Evolutionary conservation across 164 flowering plant species (phyloP).

Genomic region (Stephania yunnanensis): DNA sequence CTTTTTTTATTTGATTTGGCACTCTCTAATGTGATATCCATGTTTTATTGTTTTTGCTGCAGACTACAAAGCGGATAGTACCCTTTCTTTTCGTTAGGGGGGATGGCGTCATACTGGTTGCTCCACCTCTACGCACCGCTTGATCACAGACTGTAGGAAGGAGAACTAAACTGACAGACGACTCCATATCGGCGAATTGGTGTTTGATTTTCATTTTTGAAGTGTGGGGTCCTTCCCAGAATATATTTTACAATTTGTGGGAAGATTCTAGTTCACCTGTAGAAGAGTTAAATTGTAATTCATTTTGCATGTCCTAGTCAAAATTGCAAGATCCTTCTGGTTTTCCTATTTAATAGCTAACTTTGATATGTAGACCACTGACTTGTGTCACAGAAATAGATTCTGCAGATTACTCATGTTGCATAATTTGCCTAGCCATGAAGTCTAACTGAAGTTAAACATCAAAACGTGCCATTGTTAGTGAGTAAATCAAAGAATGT

Average conservation of each 20-base stretch:
- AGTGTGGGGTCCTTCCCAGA: not conserved
- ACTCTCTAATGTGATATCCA: not conserved
- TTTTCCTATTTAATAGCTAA: no score
- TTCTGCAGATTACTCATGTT: no score
- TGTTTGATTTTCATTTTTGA: not conserved
- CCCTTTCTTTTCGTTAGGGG: constrained; percentile 94
- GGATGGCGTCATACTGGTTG: constrained; percentile 91
- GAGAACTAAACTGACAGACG: not conserved
- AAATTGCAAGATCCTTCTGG: no score
- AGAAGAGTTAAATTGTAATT: not conserved
- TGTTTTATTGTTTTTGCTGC: constrained; percentile 20
- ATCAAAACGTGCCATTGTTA: no score
- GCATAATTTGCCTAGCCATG: no score
- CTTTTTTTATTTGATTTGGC: not conserved
- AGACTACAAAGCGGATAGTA: constrained; percentile 79
- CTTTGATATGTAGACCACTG: no score
- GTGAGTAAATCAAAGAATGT: no score
- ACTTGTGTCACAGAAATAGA: no score
- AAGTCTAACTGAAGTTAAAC: no score
- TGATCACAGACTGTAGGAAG: constrained; percentile 17
- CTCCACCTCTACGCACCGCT: constrained; percentile 90
- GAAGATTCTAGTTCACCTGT: not conserved
- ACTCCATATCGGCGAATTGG: not conserved
- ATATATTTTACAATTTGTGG: not conserved
- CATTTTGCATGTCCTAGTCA: not conserved